Percentiles rank a stretch among this genome's conserved stretches.
Evolutionary conservation across 2,329 filamentous ascomycete species (phyloP).

Genomic region (Nothopassalora personata): DNA sequence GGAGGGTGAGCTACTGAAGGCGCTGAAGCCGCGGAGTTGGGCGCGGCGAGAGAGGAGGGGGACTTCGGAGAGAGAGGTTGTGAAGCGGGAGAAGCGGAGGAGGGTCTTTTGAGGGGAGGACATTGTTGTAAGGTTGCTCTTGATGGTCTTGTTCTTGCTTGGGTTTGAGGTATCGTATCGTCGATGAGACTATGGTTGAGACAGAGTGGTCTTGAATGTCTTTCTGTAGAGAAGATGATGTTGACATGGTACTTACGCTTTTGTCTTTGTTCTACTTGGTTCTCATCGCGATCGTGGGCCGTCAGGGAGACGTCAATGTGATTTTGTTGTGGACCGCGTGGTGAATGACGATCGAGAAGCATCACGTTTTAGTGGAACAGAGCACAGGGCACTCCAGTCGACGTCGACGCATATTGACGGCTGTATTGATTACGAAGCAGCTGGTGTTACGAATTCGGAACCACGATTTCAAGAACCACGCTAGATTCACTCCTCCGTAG

Average conservation of each 20-base stretch:
- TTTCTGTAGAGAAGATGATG: background rate
- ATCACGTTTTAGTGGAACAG: background rate
- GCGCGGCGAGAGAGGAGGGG: background rate
- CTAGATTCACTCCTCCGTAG: no score
- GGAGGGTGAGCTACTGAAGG: background rate
- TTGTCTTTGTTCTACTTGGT: background rate
- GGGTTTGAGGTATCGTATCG: background rate
- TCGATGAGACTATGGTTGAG: background rate
- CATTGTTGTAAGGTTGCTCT: background rate
- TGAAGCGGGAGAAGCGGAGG: constrained; percentile 1
- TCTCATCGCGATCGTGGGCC: background rate
- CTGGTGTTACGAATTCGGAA: no score
- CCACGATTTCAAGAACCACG: no score
- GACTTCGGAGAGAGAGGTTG: background rate
- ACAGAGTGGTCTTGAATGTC: background rate
- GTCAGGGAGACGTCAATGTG: background rate
- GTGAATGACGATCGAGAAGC: background rate
- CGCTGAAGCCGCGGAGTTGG: background rate
- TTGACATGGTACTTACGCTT: background rate
- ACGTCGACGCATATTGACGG: background rate
- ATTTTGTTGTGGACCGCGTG: background rate
- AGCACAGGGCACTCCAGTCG: background rate
- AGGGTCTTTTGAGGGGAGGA: background rate
- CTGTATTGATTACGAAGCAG: background rate
- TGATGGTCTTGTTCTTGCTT: background rate